Evolutionary conservation across 2,329 filamentous ascomycete species (phyloP).

Genomic region (Cladosporium colombiae): DNA sequence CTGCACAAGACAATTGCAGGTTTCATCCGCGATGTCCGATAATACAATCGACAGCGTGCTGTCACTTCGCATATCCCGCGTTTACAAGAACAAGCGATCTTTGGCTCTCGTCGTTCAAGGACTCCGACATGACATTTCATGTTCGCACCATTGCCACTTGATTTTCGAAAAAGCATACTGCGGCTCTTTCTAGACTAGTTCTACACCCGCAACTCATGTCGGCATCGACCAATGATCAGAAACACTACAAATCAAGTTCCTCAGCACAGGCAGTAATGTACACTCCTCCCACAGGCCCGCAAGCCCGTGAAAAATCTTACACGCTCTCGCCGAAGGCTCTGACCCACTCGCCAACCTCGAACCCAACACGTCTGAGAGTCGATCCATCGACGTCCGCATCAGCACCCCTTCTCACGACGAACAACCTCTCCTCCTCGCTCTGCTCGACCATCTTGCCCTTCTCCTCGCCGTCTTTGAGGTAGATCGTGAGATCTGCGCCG

Average conservation of each 20-base stretch:
- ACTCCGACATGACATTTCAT: not conserved
- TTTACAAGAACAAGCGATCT: not conserved
- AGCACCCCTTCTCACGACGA: conserved; percentile 43
- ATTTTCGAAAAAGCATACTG: not conserved
- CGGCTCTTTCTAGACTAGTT: not conserved
- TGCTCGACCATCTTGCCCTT: conserved; percentile 37
- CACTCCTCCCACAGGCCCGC: not conserved
- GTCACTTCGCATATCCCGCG: not conserved
- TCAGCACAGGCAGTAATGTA: not conserved
- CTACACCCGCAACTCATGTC: not conserved
- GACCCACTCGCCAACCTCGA: conserved; percentile 86
- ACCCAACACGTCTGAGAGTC: conserved; percentile 72
- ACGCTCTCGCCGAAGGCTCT: conserved; percentile 33
- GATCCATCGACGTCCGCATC: conserved; percentile 41
- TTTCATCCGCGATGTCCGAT: not conserved
- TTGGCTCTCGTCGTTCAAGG: not conserved
- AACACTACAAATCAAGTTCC: not conserved
- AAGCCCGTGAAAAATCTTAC: not conserved
- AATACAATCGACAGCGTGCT: not conserved
- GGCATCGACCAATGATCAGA: not conserved
- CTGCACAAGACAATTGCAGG: not conserved
- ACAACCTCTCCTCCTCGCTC: conserved; percentile 45
- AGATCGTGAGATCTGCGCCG: conserved; percentile 77
- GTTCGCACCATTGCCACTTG: not conserved
- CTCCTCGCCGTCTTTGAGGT: conserved; percentile 52